These are phyloP conservation scores for Circinella umbellata DNA, from an alignment of 371 early-diverging fungal genomes.

Conservation along the genomic window DNA sequence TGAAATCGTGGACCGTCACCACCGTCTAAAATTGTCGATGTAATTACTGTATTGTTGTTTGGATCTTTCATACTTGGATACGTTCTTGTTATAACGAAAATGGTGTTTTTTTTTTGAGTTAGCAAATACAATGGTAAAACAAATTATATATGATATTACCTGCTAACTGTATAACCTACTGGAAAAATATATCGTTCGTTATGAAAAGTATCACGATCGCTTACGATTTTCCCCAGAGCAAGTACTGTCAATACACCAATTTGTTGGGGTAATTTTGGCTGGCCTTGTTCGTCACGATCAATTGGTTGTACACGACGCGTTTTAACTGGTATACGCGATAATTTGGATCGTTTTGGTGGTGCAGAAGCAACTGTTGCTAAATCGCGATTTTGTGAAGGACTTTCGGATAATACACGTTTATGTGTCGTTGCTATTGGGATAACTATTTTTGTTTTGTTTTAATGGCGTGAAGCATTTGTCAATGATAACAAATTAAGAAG, in stretches of 20 bases:
- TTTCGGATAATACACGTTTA: constrained; percentile 11
- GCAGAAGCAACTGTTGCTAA: constrained; percentile 51
- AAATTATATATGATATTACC: constrained; percentile 21
- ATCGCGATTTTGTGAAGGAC: constrained; percentile 17
- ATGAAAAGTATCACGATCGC: constrained; percentile 82
- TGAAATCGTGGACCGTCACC: constrained; percentile 77
- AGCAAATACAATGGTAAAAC: neutral
- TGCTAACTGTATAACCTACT: constrained; percentile 77
- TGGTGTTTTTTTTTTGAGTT: constrained; percentile 5
- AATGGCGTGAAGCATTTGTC: no score
- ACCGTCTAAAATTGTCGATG: constrained; percentile 80
- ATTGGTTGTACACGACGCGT: constrained; percentile 62
- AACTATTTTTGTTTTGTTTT: no score
- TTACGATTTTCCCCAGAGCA: constrained; percentile 74
- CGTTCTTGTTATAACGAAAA: constrained; percentile 31
- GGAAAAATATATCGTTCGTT: constrained; percentile 93
- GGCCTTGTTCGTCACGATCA: constrained; percentile 69
- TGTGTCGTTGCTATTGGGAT: neutral
- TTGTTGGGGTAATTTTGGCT: constrained; percentile 76
- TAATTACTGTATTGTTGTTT: constrained; percentile 62
- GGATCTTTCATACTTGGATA: constrained; percentile 82
- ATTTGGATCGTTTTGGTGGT: constrained; percentile 51
- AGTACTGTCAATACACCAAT: constrained; percentile 84
- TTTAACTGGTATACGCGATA: constrained; percentile 36
- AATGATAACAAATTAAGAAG: neutral